Evolutionary conservation across 371 early-diverging fungal species (phyloP), one percentile per base, ranked within the genome.

Genomic region (Lichtheimia ramosa): DNA sequence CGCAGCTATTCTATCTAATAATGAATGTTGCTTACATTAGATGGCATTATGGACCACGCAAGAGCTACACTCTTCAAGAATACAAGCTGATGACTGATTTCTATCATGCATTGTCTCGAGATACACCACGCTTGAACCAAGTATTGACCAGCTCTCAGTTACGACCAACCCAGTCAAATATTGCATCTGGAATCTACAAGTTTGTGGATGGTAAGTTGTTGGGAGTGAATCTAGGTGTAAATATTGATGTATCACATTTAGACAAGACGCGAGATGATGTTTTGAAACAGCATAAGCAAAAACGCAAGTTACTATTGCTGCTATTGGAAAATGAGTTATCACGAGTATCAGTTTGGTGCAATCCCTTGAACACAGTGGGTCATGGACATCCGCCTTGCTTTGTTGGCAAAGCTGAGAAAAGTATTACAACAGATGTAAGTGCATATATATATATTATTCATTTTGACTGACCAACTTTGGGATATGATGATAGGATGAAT

Each of bases 321-420:
- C 83, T 98, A 25, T 66, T 94, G 18, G 97, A 96, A 65, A 92
- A 89, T 57, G 98, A 98, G 65, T 64, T 97, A 41, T 79, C 86
- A 43, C 86, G 92, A 15, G 70, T 94, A 48, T 82, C 86, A 5
- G 87, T 92, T 0, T 95, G 97, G 95, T 82, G 79, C 54, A 87
- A 88, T 43, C 93, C 95, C 0, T 69, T 89, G 41, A 79, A 77
- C 56, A 42, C 75, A n/a, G 58, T 77, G 21, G 79, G 78, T 49
- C 66, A 83, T 55, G 68, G 71, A 13, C 46, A 70, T 56, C 64
- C 79, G 43, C 63, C 79, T 27, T 74, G 64, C 49, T 69, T 73
- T 64, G 53, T 71, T 27, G 63, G 82, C 56, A 64, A 67, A 48
- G 62, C 75, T 27, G 77, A 83, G 58, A 75, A 80, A 64, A 65